Evolutionary conservation across 108 stramenopile species (phyloP).

Genomic region (Poteriospumella lacustris): DNA sequence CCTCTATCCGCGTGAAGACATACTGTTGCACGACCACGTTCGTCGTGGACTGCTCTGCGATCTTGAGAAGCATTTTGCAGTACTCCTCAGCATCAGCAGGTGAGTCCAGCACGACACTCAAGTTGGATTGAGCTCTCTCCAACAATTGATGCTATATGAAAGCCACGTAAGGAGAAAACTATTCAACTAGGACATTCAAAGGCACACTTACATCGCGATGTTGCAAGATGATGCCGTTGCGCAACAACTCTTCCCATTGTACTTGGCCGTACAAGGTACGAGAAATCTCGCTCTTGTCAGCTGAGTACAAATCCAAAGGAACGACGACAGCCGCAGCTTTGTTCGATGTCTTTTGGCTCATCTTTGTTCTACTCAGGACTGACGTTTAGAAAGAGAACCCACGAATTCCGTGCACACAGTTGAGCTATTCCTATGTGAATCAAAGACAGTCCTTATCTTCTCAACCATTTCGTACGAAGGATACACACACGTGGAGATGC

Average conservation of each 20-base stretch:
- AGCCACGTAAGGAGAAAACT: neutral
- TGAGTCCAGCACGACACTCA: neutral
- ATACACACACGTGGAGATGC: too few relatives aligned
- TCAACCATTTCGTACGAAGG: too few relatives aligned
- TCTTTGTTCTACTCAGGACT: too few relatives aligned
- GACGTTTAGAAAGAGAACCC: too few relatives aligned
- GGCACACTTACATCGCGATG: slow-evolving; percentile 13
- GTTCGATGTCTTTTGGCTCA: too few relatives aligned
- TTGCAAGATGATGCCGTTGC: neutral
- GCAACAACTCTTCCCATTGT: slow-evolving; percentile 9
- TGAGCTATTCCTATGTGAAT: too few relatives aligned
- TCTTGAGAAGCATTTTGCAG: neutral
- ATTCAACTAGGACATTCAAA: neutral
- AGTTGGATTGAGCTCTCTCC: slow-evolving; percentile 22
- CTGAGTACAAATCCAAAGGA: slow-evolving; percentile 12
- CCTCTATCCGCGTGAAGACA: slow-evolving; percentile 24
- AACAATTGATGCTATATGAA: slow-evolving; percentile 27
- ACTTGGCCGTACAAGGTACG: neutral
- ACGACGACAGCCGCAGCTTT: too few relatives aligned
- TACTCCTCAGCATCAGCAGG: slow-evolving; percentile 1
- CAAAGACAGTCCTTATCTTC: too few relatives aligned
- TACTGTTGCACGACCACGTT: slow-evolving; percentile 12
- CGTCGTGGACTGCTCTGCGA: neutral
- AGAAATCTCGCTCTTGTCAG: slow-evolving; percentile 9
- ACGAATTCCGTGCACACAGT: too few relatives aligned